A percentile compares a stretch with the other conserved stretches of the same genome.
Conservation (phyloP, 371 early-diverging fungal species). For the Mucor sp. region DNA sequence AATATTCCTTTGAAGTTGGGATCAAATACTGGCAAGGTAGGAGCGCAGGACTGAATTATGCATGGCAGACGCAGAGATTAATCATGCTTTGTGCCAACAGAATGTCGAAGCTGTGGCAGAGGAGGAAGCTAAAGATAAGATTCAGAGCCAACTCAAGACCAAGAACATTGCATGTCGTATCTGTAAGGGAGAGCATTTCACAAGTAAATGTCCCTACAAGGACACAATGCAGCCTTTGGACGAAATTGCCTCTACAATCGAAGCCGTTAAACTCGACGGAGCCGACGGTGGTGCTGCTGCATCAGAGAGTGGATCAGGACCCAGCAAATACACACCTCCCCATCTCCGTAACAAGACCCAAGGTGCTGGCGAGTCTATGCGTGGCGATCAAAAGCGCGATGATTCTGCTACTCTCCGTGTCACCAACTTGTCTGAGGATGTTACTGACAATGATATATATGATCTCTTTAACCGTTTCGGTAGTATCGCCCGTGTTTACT, state of each 20-base stretch:
- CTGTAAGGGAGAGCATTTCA: conserved; percentile 97
- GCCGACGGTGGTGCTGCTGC: conserved; percentile 26
- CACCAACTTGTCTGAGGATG: conserved; percentile 95
- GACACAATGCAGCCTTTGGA: conserved; percentile 82
- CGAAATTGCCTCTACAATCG: conserved; percentile 53
- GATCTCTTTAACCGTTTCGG: conserved; percentile 91
- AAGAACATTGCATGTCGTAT: conserved; percentile 94
- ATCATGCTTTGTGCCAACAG: conserved; percentile 14
- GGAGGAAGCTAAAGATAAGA: conserved; percentile 55
- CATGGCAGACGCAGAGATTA: conserved; percentile 5
- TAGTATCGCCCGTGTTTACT: conserved; percentile 73
- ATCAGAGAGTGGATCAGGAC: conserved; percentile 39
- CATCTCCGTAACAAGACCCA: conserved; percentile 65
- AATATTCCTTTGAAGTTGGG: conserved; percentile 87
- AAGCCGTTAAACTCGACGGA: conserved; percentile 45
- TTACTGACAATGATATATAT: conserved; percentile 85
- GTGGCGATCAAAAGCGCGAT: conserved; percentile 66
- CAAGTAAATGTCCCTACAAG: conserved; percentile 97
- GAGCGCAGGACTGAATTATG: neutral
- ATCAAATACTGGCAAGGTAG: conserved; percentile 56
- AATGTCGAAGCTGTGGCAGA: conserved; percentile 56
- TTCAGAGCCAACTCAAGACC: conserved; percentile 55
- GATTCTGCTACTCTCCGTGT: conserved; percentile 91
- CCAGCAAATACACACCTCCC: conserved; percentile 84
- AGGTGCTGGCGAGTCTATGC: conserved; percentile 51